These are phyloP conservation scores for Penicillium sp. DNA, from an alignment of 2,329 filamentous ascomycete species.

Conservation along the genomic window DNA sequence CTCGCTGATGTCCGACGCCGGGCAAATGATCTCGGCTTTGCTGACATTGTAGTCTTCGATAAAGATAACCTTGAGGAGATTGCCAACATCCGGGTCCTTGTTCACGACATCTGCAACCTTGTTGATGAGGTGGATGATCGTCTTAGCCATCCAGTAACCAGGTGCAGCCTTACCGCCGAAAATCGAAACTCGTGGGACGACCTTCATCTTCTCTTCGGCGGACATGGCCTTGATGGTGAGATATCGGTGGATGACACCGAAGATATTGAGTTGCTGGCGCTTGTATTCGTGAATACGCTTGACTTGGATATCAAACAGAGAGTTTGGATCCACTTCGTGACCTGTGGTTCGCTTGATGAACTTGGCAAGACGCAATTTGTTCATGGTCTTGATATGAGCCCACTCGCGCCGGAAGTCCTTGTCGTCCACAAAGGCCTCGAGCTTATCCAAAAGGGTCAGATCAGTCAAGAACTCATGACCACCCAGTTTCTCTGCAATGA, in stretches of 20 bases:
- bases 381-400: conserved; percentile 93
- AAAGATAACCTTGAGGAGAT: conserved; percentile 95
- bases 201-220: conserved; percentile 80
- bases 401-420: conserved; percentile 90
- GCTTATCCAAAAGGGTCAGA: conserved; percentile 77
- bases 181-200: conserved; percentile 84
- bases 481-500: conserved; percentile 87
- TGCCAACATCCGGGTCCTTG: conserved; percentile 85
- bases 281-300: conserved; percentile 99
- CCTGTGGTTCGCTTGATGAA: conserved; percentile 82
- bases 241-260: conserved; percentile 94
- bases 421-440: conserved; percentile 82
- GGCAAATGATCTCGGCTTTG: conserved; percentile 95
- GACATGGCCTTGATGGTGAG: conserved; percentile 82
- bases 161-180: conserved; percentile 98
- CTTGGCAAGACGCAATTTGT: conserved; percentile 88
- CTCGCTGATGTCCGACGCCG: conserved; percentile 93
- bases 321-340: conserved; percentile 78
- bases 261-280: conserved; percentile 97
- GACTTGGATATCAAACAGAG: conserved; percentile 95
- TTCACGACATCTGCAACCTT: conserved; percentile 87
- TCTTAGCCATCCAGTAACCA: conserved; percentile 99
- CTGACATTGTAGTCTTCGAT: conserved; percentile 98
- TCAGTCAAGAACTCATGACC: conserved; percentile 85
- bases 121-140: conserved; percentile 95